Percentiles rank a stretch among this genome's conserved stretches.
Conservation (phyloP, 1,284 basidiomycete genomes). For the Trichosporon coremiiforme region DNA sequence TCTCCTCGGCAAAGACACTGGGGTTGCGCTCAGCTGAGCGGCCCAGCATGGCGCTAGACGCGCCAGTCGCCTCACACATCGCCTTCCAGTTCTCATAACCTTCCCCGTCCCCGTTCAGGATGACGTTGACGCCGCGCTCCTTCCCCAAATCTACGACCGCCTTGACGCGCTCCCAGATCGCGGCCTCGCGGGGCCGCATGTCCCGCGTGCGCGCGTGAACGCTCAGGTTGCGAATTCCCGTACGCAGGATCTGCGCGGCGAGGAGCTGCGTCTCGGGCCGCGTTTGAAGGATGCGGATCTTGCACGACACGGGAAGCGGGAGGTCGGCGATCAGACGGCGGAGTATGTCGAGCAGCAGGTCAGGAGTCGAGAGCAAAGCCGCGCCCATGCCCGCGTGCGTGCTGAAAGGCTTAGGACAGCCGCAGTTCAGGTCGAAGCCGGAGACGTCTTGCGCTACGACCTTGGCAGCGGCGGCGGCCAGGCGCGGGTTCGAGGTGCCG, state of each 20-base stretch:
- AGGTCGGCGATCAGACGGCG: constrained; percentile 72
- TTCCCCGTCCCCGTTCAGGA: constrained; percentile 92
- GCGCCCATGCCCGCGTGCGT: constrained; percentile 96
- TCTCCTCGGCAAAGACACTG: constrained; percentile 74
- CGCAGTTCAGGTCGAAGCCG: constrained; percentile 68
- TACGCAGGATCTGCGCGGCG: constrained; percentile 80
- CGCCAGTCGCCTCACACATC: constrained; percentile 74
- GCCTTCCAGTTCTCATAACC: constrained; percentile 75
- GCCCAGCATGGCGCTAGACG: constrained; percentile 92
- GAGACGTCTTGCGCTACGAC: constrained; percentile 85
- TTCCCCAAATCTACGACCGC: constrained; percentile 74
- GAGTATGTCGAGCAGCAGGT: constrained; percentile 84
- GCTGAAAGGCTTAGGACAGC: constrained; percentile 94
- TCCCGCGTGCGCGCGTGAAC: constrained; percentile 93
- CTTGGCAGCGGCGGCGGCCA: constrained; percentile 88
- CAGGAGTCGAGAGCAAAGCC: constrained; percentile 86
- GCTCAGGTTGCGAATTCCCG: constrained; percentile 86
- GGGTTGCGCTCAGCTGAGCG: constrained; percentile 92
- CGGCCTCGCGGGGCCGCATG: constrained; percentile 83
- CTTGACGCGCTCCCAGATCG: constrained; percentile 73
- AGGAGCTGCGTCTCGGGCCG: constrained; percentile 85
- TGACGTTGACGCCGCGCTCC: constrained; percentile 69
- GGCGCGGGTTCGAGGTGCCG: constrained; percentile 81
- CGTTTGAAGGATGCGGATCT: constrained; percentile 85
- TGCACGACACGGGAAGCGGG: constrained; percentile 81